Base-by-base conservation (phyloP, 2,329 filamentous ascomycete genomes). In the Tolypocladium tropicale region DNA sequence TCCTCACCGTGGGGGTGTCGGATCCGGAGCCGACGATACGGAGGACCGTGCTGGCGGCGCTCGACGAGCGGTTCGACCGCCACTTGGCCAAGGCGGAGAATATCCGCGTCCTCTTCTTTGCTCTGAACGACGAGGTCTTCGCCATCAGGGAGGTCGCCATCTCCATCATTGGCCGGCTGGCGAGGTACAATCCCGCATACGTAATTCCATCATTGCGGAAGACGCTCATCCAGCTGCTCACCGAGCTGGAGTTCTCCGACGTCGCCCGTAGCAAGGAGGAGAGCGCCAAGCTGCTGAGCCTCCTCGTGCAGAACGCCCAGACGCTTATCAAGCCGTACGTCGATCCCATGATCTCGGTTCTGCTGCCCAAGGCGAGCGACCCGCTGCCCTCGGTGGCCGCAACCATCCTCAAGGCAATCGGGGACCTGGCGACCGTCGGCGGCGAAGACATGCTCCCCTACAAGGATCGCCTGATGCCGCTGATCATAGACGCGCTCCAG, bases 51-150 rank as follows among this genome's bases (percentile, higher is more conserved):
- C 79, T 99, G 25, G 84, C 86, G 53, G 94, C 94, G 21, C 79
- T 99, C 11, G 94, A 97, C 68, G 85, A 89, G 61, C 89, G 94
- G 53, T 99, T 99, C 65, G 94, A 99, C 68, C 86, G 90, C 51
- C 94, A 99, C 68, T 79, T 99, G n/a, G 91, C 91, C 46, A 95
- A 96, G 70, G 92, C 95, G 1, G 93, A 99, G 70, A 99, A 99
- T 66, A 95, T 99, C 52, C 85, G 95, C 23, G 96, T 92, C 16
- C 75, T 99, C 0, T 97, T 99, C 72, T 86, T 97, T 58, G 93
- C 94, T 0, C 80, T 99, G 18, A 96, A 99, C 62, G 94, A 99
- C 65, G 93, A 97, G 67, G 82, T 91, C 2, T 99, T 97, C 61
- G 80, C 85, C 2, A 96, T 97, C 58, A 82, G 95, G 64, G 92